phyloP scores from a whole-genome alignment of 441 rosid species.

The Erysimum cheiri region DNA sequence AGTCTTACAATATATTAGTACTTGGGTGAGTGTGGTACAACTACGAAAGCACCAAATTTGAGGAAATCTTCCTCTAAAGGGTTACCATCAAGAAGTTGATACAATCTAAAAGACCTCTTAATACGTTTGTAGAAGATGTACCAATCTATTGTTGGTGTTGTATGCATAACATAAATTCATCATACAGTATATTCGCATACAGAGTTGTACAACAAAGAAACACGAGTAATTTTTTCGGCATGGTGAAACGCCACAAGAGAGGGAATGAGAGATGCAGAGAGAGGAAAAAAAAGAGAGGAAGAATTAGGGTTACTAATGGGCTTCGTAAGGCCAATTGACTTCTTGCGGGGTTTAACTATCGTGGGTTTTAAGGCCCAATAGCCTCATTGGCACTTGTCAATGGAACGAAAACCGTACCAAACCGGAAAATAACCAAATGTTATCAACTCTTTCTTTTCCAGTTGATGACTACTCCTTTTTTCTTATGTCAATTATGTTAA shows the following conservation, averaged over 20 bases:
- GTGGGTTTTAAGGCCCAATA: conserved; percentile 26
- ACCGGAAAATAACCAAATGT: not conserved
- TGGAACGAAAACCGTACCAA: not conserved
- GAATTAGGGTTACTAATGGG: too few relatives aligned
- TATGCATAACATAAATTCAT: not conserved
- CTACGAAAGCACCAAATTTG: not conserved
- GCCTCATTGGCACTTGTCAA: not conserved
- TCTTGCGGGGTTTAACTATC: not conserved
- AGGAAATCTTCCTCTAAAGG: not conserved
- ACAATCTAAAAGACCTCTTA: not conserved
- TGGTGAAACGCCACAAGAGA: too few relatives aligned
- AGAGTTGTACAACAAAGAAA: conserved; percentile 4
- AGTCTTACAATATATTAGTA: too few relatives aligned
- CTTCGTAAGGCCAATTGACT: not conserved
- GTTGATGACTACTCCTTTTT: too few relatives aligned
- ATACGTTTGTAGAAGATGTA: not conserved
- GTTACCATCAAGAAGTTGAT: too few relatives aligned
- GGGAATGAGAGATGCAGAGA: too few relatives aligned
- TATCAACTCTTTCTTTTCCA: too few relatives aligned
- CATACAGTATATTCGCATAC: not conserved
- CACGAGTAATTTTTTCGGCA: not conserved
- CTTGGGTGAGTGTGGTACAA: too few relatives aligned
- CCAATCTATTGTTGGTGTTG: not conserved
- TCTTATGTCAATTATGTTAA: too few relatives aligned
- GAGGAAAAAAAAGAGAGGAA: too few relatives aligned